These are phyloP conservation scores for Phoma sp. DNA, from an alignment of 2,329 filamentous ascomycete genomes.

Conservation along the genomic window DNA sequence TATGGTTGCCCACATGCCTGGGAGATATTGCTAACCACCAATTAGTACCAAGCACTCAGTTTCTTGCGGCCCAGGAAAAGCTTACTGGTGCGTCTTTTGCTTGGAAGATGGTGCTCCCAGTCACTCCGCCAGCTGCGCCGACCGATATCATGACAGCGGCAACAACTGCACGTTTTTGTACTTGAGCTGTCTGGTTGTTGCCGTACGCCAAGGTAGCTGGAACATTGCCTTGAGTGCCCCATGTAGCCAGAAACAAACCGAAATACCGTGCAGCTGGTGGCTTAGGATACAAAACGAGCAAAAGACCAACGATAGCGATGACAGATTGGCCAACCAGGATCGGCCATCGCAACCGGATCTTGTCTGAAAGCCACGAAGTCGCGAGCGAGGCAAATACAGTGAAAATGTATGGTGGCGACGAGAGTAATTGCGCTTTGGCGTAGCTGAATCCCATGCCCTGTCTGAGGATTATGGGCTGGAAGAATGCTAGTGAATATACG, in stretches of 20 bases:
- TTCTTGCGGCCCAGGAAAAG: too few relatives aligned
- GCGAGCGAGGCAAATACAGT: constrained; percentile 27
- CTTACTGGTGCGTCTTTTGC: constrained; percentile 34
- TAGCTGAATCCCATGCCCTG: constrained; percentile 36
- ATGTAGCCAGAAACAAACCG: constrained; percentile 33
- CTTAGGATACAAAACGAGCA: constrained; percentile 30
- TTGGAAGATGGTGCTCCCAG: constrained; percentile 35
- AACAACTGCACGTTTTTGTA: constrained; percentile 41
- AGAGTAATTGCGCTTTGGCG: constrained; percentile 30
- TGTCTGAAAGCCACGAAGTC: constrained; percentile 32
- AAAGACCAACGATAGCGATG: constrained; percentile 26
- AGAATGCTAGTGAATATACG: constrained; percentile 33
- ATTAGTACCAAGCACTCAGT: background rate
- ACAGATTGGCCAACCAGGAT: constrained; percentile 29
- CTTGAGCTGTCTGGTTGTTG: constrained; percentile 39
- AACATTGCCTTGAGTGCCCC: constrained; percentile 26
- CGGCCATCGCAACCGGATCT: constrained; percentile 30
- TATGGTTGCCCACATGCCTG: constrained; percentile 40
- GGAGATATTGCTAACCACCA: constrained; percentile 27
- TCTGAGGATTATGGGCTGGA: constrained; percentile 34
- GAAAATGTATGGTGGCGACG: constrained; percentile 32
- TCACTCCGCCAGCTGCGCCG: constrained; percentile 35
- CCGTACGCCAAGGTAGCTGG: constrained; percentile 33
- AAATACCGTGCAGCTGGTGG: constrained; percentile 34
- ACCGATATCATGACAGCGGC: constrained; percentile 39